Base-by-base conservation (phyloP, 148 eudicot genomes). In the Drosera capensis region DNA sequence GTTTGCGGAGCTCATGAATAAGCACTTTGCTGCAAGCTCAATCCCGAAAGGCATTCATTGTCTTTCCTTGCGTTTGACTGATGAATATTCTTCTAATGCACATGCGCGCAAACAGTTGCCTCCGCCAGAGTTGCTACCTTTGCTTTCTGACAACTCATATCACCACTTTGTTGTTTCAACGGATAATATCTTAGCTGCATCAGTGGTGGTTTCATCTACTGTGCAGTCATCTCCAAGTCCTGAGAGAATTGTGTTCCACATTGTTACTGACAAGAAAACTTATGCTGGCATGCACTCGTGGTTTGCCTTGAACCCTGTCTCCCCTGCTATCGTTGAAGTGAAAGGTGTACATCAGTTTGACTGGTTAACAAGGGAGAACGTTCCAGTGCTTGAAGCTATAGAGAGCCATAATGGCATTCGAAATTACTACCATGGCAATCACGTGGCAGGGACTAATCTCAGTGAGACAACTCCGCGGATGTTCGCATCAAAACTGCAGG, bases 251-350 rank as follows among this genome's bases (percentile, higher is more conserved):
- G 94, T 92, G 23, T 92, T 92, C 59, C 99, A 92, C 65, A 79
- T 92, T 40, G 81, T 92, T 26, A 92, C 99, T 38, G 99, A 92
- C 69, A 92, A 85, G 75, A 92, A 92, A 81, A 92, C 99, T 21
- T 92, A 81, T 65, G 88, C 99, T 18, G 95, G 88, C 53, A 92
- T 92, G 99, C 99, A 92, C 56, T 86, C 99, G 22, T 92, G 99
- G 99, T 92, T 92, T 68, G 90, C 99, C 24, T 57, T 92, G 31
- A 82, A 92, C 66, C 73, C 86, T 29, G 52, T 77, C 49, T 68
- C 79, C 39, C 94, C 99, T 57, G 95, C 99, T 26, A 68, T 79
- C 48, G 68, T 92, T 60, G 99, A 92, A 67, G 99, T 92, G 18
- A 92, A 77, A 71, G 94, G 99, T 48, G 86, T 92, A 54, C 99